Conservation (phyloP, 257 asterid species). For the Cruciata laevipes region DNA sequence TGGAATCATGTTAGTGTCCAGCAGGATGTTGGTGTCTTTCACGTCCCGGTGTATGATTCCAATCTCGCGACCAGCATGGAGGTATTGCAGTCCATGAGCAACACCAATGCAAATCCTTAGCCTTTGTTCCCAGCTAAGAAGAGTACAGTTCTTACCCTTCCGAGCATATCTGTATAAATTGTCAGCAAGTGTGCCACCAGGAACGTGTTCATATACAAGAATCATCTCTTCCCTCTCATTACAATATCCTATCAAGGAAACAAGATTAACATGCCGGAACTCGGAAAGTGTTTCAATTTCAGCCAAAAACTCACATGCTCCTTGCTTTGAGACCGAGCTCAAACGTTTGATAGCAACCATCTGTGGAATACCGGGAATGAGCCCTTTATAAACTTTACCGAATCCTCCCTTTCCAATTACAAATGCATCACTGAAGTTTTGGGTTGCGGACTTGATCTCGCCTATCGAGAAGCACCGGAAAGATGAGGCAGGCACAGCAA, state of each 20-base stretch:
- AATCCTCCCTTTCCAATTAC: slow-evolving; percentile 12
- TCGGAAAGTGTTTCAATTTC: slow-evolving; percentile 9
- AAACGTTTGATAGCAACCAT: slow-evolving; percentile 10
- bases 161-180: not conserved
- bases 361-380: not conserved
- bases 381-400: slow-evolving; percentile 12
- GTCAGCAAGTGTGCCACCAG: slow-evolving; percentile 11
- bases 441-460: slow-evolving; percentile 10
- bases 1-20: slow-evolving; percentile 9
- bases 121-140: slow-evolving; percentile 18
- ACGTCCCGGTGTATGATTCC: slow-evolving; percentile 19
- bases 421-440: not conserved
- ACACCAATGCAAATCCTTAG: slow-evolving; percentile 15
- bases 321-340: not conserved
- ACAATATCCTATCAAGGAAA: slow-evolving; percentile 14
- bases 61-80: slow-evolving; percentile 2
- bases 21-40: slow-evolving; percentile 14
- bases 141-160: not conserved
- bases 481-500: not conserved
- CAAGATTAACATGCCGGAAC: slow-evolving; percentile 5
- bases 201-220: slow-evolving; percentile 13
- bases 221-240: slow-evolving; percentile 3
- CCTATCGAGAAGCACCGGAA: not conserved
- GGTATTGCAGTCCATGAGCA: slow-evolving; percentile 10
- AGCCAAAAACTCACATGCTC: not conserved